A percentile compares a stretch with the other conserved stretches of the same genome.
These are phyloP conservation scores for Termitomyces eurrhizus DNA, from an alignment of 768 basidiomycete species.

Conservation along the genomic window DNA sequence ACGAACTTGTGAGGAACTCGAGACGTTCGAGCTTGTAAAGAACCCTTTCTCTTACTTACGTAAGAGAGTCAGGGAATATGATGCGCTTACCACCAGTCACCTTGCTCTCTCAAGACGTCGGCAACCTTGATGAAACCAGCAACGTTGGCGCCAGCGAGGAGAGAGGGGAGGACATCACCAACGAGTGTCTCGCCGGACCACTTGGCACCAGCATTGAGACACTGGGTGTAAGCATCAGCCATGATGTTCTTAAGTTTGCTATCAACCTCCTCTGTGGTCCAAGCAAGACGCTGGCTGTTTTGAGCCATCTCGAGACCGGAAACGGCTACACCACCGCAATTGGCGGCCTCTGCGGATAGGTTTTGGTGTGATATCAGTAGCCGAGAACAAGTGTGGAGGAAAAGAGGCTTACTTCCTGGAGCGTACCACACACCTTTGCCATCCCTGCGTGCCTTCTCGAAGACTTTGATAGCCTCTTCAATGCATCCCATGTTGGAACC, in stretches of 20 bases:
- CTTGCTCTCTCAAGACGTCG: slow-evolving; percentile 70
- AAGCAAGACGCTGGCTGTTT: slow-evolving; percentile 64
- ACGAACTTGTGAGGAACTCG: too few relatives aligned
- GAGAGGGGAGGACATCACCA: slow-evolving; percentile 41
- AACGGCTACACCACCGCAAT: slow-evolving; percentile 75
- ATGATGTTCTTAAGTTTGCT: slow-evolving; percentile 67
- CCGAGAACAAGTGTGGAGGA: not conserved
- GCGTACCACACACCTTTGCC: slow-evolving; percentile 46
- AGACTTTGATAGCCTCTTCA: slow-evolving; percentile 66
- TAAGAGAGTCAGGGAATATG: too few relatives aligned
- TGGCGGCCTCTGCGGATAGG: slow-evolving; percentile 39
- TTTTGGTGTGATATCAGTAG: slow-evolving; percentile 17
- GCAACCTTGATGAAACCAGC: slow-evolving; percentile 70
- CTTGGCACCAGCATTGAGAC: slow-evolving; percentile 52
- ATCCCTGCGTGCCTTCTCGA: slow-evolving; percentile 56
- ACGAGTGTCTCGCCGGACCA: slow-evolving; percentile 47
- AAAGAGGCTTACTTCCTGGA: slow-evolving; percentile 44
- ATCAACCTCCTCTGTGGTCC: slow-evolving; percentile 64
- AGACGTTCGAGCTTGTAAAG: too few relatives aligned
- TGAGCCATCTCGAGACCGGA: slow-evolving; percentile 80
- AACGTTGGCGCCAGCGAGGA: slow-evolving; percentile 68
- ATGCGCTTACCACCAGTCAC: slow-evolving; percentile 65
- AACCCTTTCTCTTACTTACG: too few relatives aligned
- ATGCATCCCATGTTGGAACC: slow-evolving; percentile 80
- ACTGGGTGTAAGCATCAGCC: slow-evolving; percentile 57